Evolutionary conservation across 768 basidiomycete genomes (phyloP), one percentile per base, ranked within the genome.

Genomic region (Lactarius pseudohatsudake): DNA sequence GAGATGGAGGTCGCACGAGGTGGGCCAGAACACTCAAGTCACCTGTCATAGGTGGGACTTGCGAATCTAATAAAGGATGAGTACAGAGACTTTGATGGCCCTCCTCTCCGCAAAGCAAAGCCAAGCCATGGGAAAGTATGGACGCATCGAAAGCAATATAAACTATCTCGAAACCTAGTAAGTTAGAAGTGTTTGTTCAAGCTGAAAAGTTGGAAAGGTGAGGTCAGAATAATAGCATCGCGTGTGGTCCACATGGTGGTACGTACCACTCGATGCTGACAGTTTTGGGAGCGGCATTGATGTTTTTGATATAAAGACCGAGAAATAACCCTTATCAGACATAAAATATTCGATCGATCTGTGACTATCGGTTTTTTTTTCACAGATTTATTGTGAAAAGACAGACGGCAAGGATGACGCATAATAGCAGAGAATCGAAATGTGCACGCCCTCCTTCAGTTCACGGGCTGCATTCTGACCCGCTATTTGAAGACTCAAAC

Each of bases 11-110:
- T 50, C n/a, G 4, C 47, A 50, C 22, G 47, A 28, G 15, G 13
- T 9, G 41, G 32, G 34, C 26, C 57, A 38, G 54, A 43, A 34
- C 50, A n/a, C n/a, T 55, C 40, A 26, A 40, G 13, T 56, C 8
- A 8, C n/a, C 4, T 30, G 36, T 30, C 53, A 54, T 38, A 38
- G 38, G 38, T 55, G 50, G 64, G 16, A 41, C 34, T 54, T 65
- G 59, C 11, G n/a, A 50, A 50, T 55, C 60, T 36, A 32, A 59
- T 28, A 38, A 22, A 22, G 43, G 53, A 38, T 54, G 59, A 60
- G 57, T 32, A 41, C 47, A 26, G 11, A 16, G 20, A 45, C 32
- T 45, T 57, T 36, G 40, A 45, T 56, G 16, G 34, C 10, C 18
- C 50, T 18, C 20, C 20, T 15, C 53, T 45, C 57, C 41, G 28